A percentile compares a stretch with the other conserved stretches of the same genome.
phyloP scores from a whole-genome alignment of 2,329 filamentous ascomycete genomes.

The Metarhizium guizhouense region DNA sequence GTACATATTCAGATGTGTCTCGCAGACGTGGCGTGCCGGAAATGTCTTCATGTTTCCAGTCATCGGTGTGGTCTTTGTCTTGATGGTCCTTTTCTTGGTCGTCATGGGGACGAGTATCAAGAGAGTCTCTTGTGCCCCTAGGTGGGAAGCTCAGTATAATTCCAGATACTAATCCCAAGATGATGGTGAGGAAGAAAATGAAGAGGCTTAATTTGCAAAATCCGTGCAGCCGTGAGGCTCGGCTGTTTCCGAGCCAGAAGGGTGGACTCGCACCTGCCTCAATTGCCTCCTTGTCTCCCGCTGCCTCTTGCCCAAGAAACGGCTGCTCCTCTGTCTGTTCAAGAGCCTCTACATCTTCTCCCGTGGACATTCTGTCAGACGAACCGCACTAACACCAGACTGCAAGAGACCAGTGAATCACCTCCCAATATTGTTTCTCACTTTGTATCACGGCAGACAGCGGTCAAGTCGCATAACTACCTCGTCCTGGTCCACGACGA shows the following conservation, averaged over 20 bases:
- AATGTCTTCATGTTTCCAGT: slow-evolving; percentile 10
- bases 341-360: neutral
- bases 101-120: neutral
- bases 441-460: neutral
- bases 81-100: neutral
- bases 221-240: neutral
- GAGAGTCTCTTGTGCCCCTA: neutral
- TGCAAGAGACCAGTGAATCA: neutral
- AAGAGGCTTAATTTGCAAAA: slow-evolving; percentile 11
- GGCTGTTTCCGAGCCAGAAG: neutral
- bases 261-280: neutral
- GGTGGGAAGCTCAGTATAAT: slow-evolving; percentile 13
- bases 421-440: neutral
- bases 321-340: slow-evolving; percentile 1
- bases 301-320: neutral
- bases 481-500: neutral
- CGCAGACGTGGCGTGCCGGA: slow-evolving; percentile 17
- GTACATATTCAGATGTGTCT: slow-evolving; percentile 41
- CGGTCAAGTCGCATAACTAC: neutral
- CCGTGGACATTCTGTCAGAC: neutral
- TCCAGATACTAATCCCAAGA: slow-evolving; percentile 12
- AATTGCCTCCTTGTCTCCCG: neutral
- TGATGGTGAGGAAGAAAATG: slow-evolving; percentile 14
- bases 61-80: neutral
- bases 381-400: neutral